Conservation (phyloP, 257 asterid genomes). For the Solanum appendiculatum region DNA sequence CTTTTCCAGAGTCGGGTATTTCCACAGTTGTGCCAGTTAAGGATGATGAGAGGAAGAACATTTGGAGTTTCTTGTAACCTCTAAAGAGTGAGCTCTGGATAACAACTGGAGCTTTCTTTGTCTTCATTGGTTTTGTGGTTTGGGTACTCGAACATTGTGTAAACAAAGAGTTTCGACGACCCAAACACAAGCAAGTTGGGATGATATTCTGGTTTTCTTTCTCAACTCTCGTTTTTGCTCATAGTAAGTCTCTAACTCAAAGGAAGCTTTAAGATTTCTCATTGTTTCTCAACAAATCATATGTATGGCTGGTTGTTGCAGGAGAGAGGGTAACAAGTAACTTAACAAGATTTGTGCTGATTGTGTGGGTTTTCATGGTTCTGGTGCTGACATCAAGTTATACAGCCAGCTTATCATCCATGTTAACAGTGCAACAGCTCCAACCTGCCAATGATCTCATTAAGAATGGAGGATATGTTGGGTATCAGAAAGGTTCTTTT, state of each 20-base stretch:
- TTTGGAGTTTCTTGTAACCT: constrained; percentile 31
- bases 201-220: not conserved
- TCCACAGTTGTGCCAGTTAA: constrained; percentile 18
- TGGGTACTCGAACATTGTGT: constrained; percentile 39
- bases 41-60: constrained; percentile 15
- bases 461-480: constrained; percentile 25
- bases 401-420: constrained; percentile 50
- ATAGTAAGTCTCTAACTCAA: too few relatives aligned
- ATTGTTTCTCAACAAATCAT: not conserved
- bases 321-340: constrained; percentile 25
- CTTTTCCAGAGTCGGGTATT: constrained; percentile 21
- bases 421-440: constrained; percentile 48
- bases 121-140: constrained; percentile 18
- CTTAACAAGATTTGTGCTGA: constrained; percentile 38
- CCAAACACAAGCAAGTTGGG: constrained; percentile 27
- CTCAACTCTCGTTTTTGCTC: too few relatives aligned
- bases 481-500: constrained; percentile 33
- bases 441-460: constrained; percentile 24
- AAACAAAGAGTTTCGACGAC: constrained; percentile 30
- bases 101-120: constrained; percentile 15
- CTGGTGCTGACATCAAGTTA: constrained; percentile 46
- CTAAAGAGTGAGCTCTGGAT: constrained; percentile 26
- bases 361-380: constrained; percentile 48
- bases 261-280: not conserved
- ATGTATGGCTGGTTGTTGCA: not conserved